A percentile compares a stretch with the other conserved stretches of the same genome.
These are phyloP conservation scores for Lentinula aciculospora DNA, from an alignment of 768 basidiomycete species.

Conservation along the genomic window DNA sequence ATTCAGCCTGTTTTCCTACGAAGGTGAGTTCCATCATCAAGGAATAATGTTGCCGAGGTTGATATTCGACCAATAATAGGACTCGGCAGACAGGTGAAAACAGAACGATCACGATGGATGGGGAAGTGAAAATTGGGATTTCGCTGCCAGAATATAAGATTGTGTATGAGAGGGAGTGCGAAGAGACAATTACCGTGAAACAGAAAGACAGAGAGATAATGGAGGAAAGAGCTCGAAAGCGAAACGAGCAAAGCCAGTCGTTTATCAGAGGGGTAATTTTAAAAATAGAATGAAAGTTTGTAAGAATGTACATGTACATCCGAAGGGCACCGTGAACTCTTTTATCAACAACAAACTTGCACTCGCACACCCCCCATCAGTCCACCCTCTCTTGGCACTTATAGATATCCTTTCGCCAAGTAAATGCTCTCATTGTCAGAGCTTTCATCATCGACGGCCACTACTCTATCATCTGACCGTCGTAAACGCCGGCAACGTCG, in stretches of 20 bases:
- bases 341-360: constrained; percentile 4
- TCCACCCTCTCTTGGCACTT: not conserved
- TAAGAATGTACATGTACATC: constrained; percentile 1
- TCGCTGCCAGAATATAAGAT: constrained; percentile 59
- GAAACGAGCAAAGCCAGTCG: not conserved
- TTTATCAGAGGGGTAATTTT: constrained; percentile 1
- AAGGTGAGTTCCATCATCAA: constrained; percentile 36
- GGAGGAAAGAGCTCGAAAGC: constrained; percentile 21
- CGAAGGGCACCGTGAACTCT: no score
- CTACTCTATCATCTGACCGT: constrained; percentile 13
- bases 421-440: constrained; percentile 2
- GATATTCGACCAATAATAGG: constrained; percentile 1
- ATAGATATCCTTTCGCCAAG: not conserved
- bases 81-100: constrained; percentile 20
- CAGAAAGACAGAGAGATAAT: constrained; percentile 24
- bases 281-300: not conserved
- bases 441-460: constrained; percentile 1
- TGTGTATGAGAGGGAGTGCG: constrained; percentile 60
- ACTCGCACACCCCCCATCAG: not conserved
- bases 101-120: constrained; percentile 18
- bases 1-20: constrained; percentile 43
- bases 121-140: constrained; percentile 48
- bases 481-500: constrained; percentile 19
- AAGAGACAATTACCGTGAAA: constrained; percentile 40
- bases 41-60: not conserved